Conservation (phyloP, 192 early-diverging fungal genomes). For the Backusella tuberculispora region DNA sequence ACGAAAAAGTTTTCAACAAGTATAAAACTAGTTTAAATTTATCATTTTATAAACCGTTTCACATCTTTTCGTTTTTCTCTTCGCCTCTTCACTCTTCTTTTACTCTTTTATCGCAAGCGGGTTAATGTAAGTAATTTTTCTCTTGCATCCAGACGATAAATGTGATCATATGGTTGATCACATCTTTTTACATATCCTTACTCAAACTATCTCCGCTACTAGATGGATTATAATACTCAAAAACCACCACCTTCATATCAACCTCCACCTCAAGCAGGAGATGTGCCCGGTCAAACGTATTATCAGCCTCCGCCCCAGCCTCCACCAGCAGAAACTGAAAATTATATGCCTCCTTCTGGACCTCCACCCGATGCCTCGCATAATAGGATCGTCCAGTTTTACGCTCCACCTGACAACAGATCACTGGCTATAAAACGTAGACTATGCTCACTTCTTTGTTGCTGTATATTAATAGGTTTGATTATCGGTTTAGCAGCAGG, state of each 20-base stretch:
- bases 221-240: not conserved
- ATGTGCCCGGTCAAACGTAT: slow-evolving; percentile 15
- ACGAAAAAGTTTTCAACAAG: not conserved
- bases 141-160: not conserved
- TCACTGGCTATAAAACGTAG: slow-evolving; percentile 22
- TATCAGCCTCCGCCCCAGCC: slow-evolving; percentile 30
- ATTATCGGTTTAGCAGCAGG: slow-evolving; percentile 30
- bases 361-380: not conserved
- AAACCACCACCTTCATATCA: slow-evolving; percentile 30
- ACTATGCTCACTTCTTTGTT: slow-evolving; percentile 7
- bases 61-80: not conserved
- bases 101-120: not conserved
- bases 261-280: not conserved
- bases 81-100: not conserved
- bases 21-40: not conserved
- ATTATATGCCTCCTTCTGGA: not conserved
- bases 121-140: not conserved
- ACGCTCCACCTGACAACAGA: slow-evolving; percentile 28
- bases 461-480: slow-evolving; percentile 17
- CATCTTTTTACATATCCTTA: not conserved
- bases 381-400: slow-evolving; percentile 15
- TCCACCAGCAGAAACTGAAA: not conserved
- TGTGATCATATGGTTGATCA: not conserved
- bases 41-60: not conserved
- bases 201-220: not conserved